Percentiles rank a stretch among this genome's conserved stretches.
Conservation (phyloP, 768 basidiomycete genomes). For the Gyrodon lividus region DNA sequence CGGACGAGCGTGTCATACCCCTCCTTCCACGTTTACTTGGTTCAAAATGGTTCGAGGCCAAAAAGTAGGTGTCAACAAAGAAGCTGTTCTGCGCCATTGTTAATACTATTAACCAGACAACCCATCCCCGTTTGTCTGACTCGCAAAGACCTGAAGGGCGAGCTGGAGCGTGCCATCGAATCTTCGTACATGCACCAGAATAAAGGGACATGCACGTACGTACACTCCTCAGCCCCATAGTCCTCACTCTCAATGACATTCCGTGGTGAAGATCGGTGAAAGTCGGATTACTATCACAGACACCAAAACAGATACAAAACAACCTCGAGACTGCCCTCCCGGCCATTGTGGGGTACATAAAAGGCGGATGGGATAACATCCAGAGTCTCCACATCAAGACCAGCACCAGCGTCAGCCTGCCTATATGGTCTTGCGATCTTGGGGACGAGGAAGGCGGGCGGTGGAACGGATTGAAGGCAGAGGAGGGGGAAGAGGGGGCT, state of each 20-base stretch:
- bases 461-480: slow-evolving; percentile 28
- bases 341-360: slow-evolving; percentile 63
- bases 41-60: slow-evolving; percentile 88
- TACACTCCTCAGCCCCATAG: slow-evolving; percentile 11
- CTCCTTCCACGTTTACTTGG: slow-evolving; percentile 85
- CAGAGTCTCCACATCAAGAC: slow-evolving; percentile 91
- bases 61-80: slow-evolving; percentile 65
- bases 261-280: slow-evolving; percentile 67
- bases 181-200: slow-evolving; percentile 97
- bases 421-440: slow-evolving; percentile 86
- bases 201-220: slow-evolving; percentile 89
- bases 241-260: background rate
- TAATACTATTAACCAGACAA: slow-evolving; percentile 52
- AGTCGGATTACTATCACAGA: slow-evolving; percentile 72
- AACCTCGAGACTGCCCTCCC: slow-evolving; percentile 84
- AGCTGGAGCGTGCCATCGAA: slow-evolving; percentile 88
- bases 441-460: slow-evolving; percentile 41
- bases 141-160: slow-evolving; percentile 86
- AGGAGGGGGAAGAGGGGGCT: slow-evolving; percentile 4
- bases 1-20: slow-evolving; percentile 89
- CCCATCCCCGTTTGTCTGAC: slow-evolving; percentile 92
- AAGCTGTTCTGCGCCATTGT: background rate
- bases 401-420: slow-evolving; percentile 76
- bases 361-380: slow-evolving; percentile 87
- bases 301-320: slow-evolving; percentile 66